Conservation (phyloP, 108 stramenopile species). For the Mayamaea pseudoterrestris region DNA sequence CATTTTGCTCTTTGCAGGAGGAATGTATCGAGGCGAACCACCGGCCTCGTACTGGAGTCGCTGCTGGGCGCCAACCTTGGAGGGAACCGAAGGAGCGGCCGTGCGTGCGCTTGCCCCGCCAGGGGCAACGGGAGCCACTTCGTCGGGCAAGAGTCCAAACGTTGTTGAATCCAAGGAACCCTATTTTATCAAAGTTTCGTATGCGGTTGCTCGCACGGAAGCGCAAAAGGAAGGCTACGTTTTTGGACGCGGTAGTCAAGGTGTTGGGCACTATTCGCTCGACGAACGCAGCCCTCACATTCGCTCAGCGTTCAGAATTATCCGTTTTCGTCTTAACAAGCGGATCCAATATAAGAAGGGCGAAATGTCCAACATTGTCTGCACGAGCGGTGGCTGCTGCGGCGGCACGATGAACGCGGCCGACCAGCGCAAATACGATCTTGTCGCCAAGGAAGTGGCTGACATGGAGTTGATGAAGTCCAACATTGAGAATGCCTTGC, state of each 20-base stretch:
- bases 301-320: not conserved
- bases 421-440: not conserved
- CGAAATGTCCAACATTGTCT: not conserved
- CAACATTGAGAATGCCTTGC: not conserved
- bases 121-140: not conserved
- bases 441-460: not conserved
- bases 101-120: not conserved
- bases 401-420: not conserved
- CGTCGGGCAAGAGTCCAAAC: not conserved
- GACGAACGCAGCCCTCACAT: too few species aligned
- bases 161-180: not conserved
- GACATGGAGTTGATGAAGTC: not conserved
- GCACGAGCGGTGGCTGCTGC: not conserved
- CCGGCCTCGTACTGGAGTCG: slow-evolving; percentile 18
- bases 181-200: not conserved
- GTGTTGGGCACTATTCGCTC: slow-evolving; percentile 7
- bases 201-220: not conserved
- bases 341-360: not conserved
- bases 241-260: not conserved
- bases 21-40: slow-evolving; percentile 62
- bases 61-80: slow-evolving; percentile 4
- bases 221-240: slow-evolving; percentile 6
- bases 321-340: not conserved
- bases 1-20: slow-evolving; percentile 13
- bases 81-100: not conserved